Base-by-base conservation (phyloP, 352 stramenopile species). In the Pythium phragmiticola region DNA sequence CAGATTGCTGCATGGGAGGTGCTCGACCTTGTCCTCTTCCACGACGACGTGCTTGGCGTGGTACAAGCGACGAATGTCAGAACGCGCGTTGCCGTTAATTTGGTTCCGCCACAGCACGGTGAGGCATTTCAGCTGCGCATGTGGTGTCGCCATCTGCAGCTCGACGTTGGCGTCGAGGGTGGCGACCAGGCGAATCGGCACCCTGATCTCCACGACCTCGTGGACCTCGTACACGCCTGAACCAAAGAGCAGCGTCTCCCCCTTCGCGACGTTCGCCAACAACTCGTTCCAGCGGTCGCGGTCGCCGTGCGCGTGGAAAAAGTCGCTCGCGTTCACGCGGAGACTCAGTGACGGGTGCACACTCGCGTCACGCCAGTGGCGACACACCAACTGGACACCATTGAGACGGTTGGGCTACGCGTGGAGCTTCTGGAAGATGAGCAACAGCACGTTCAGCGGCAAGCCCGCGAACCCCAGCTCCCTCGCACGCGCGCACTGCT, bases 341-440 rank as follows among this genome's bases (percentile, higher is more conserved):
- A 74, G 43, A 51, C 77, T 85, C 19, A 91, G 60, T 12, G 71
- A 77, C 5, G 65, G 65, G 28, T 88, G 69, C 3, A 70, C 66
- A 9, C 75, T 76, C 6, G 70, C 78, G 17, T 72, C 49, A 4
- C 74, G 67, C 85, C 85, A 94, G 7, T 59, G 72, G 12, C 68
- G 73, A 42, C 81, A 92, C 6, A 91, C 85, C 21, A 84, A 65
- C 39, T 83, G 65, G 3, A 63, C 72, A 5, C 50, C 54, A 46
- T 61, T 50, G 6, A 88, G 45, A 0, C 82, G 82, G 55, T 87
- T 80, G 4, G 83, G 82, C 49, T 70, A 79, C n/a, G 89, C 76
- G 4, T 74, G 36, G 3, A 98, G 68, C 59, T 90, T 98, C n/a
- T 76, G 65, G 68, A 99, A 79, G 17, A 98, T 86, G 5, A 77